Base-by-base conservation (phyloP, 306 rosid species). In the Inga oerstediana region DNA sequence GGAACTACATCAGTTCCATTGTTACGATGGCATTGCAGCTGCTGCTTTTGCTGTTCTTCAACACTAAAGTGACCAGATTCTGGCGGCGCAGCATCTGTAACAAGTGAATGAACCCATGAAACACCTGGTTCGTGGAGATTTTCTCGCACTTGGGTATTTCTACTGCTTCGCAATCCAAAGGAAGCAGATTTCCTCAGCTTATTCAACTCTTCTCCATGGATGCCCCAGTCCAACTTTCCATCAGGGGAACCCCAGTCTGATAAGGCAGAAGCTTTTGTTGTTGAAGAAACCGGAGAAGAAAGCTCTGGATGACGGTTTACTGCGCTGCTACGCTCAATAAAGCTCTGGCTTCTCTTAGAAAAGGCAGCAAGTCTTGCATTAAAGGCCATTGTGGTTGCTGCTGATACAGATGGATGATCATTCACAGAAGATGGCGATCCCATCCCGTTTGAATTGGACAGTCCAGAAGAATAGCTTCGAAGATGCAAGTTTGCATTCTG, bases 91-190 rank as follows among this genome's bases (percentile, higher is more conserved):
- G 75, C 87, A 61, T 94, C 98, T 78, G 89, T 88, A 74, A 91
- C 92, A 52, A 91, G 81, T 75, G 98, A 87, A 81, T 90, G 87
- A 83, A 94, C 97, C 95, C 98, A 92, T 15, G 95, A 89, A 54
- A 88, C 93, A 78, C 89, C 94, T 5, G 90, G 91, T 82, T 91
- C 97, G 34, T 81, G 84, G 74, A 27, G 73, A 7, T 85, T 24
- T 20, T 52, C 46, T 49, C 87, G 83, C 67, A 34, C 43, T 8
- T 75, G 32, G 75, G 89, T 32, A 67, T 79, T 67, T 20, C 77
- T 76, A 10, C 59, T 79, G 85, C 86, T 85, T 79, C 90, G 85
- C 16, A 87, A 59, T 67, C 94, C 94, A 62, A 91, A 90, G 45
- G 98, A 94, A 83, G 92, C 87, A 10, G 98, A 91, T 45, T 91